Conservation (phyloP, 2,329 filamentous ascomycete species). For the Nemania diffusa region DNA sequence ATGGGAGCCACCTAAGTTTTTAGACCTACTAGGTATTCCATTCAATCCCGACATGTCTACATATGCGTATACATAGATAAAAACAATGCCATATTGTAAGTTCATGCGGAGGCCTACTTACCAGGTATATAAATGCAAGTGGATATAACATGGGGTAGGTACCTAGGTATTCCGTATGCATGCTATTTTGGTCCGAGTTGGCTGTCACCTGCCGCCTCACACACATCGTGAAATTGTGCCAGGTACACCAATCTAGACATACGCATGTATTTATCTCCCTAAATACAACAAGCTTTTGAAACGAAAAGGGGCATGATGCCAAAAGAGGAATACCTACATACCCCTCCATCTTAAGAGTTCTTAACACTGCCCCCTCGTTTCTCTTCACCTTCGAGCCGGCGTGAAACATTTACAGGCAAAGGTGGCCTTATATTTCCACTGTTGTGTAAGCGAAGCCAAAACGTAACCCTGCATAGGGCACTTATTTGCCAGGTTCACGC, state of each 20-base stretch:
- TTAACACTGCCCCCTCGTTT: background rate
- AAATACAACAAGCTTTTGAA: background rate
- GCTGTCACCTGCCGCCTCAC: background rate
- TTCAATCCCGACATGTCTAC: no score
- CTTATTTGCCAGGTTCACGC: background rate
- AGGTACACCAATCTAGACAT: background rate
- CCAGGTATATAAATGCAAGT: background rate
- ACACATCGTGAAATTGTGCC: background rate
- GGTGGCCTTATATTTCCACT: no score
- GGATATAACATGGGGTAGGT: background rate
- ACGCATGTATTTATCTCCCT: background rate
- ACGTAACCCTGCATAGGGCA: background rate
- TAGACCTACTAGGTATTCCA: no score
- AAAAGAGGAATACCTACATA: background rate
- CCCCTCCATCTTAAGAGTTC: background rate
- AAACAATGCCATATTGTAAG: background rate
- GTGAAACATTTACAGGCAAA: background rate
- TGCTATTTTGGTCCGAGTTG: slow-evolving; percentile 27
- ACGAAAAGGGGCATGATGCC: background rate
- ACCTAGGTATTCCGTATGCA: background rate
- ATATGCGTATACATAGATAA: no score
- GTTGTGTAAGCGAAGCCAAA: no score
- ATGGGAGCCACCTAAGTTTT: no score
- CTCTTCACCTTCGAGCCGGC: background rate
- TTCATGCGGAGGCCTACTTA: slow-evolving; percentile 14